phyloP scores from a whole-genome alignment of 805 yeast genomes.

The Saccharomycopsis fermentans region DNA sequence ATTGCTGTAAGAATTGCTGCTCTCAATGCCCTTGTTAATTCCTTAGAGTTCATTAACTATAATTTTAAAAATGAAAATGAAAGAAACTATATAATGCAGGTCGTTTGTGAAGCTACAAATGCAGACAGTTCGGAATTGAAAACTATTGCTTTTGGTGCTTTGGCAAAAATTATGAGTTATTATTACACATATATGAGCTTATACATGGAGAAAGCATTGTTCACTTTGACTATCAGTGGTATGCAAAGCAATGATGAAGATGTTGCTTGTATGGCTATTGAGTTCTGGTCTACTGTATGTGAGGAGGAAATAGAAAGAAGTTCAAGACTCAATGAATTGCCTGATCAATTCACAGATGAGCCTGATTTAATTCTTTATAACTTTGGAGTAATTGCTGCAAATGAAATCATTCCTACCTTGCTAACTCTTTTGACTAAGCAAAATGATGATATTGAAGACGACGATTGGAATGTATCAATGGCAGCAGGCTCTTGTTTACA shows the following conservation, averaged over 20 bases:
- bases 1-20: slow-evolving; percentile 78
- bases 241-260: slow-evolving; percentile 78
- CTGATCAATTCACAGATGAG: slow-evolving; percentile 30
- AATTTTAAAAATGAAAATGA: slow-evolving; percentile 92
- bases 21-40: slow-evolving; percentile 80
- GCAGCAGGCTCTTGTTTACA: slow-evolving; percentile 97
- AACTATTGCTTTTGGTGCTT: slow-evolving; percentile 92
- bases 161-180: slow-evolving; percentile 81
- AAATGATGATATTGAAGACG: slow-evolving; percentile 89
- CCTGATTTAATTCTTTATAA: slow-evolving; percentile 49
- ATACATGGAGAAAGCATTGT: slow-evolving; percentile 95
- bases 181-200: slow-evolving; percentile 86
- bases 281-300: slow-evolving; percentile 99
- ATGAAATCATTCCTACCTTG: slow-evolving; percentile 81
- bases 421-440: slow-evolving; percentile 73
- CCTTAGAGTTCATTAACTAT: slow-evolving; percentile 77
- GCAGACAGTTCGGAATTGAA: slow-evolving; percentile 72
- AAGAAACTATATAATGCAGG: slow-evolving; percentile 96
- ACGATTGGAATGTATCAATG: slow-evolving; percentile 96
- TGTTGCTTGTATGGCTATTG: slow-evolving; percentile 97
- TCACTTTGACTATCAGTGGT: slow-evolving; percentile 80
- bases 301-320: slow-evolving; percentile 88
- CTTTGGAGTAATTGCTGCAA: slow-evolving; percentile 77
- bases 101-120: slow-evolving; percentile 98
- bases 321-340: slow-evolving; percentile 52